These are phyloP conservation scores for Linanthus parryae DNA, from an alignment of 148 eudicot genomes.

Conservation along the genomic window DNA sequence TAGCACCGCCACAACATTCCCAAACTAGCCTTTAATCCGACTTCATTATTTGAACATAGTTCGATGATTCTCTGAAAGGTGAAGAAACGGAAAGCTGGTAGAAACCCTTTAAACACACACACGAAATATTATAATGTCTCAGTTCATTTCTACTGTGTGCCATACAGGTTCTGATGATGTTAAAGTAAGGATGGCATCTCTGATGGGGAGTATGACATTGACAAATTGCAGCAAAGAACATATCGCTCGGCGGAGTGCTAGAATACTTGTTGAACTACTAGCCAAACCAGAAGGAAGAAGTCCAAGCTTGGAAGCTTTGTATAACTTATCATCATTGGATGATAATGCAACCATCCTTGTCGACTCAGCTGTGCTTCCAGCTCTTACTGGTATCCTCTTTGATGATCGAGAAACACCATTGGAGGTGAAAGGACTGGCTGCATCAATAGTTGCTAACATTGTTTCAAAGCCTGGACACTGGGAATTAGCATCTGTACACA, in stretches of 20 bases:
- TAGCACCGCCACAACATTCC: too few species aligned
- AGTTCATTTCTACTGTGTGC: too few species aligned
- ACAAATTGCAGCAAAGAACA: conserved; percentile 46
- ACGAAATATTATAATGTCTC: too few species aligned
- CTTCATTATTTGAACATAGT: too few species aligned
- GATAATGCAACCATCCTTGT: conserved; percentile 60
- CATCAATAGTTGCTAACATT: conserved; percentile 45
- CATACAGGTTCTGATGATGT: conserved; percentile 43
- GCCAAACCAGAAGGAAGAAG: conserved; percentile 35
- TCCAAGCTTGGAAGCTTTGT: conserved; percentile 46
- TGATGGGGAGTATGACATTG: conserved; percentile 56
- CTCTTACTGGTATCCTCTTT: conserved; percentile 38
- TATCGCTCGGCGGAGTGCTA: conserved; percentile 50
- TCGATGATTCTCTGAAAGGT: too few species aligned
- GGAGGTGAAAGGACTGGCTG: conserved; percentile 40
- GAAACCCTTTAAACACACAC: too few species aligned
- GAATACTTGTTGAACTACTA: conserved; percentile 45
- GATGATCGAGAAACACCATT: conserved; percentile 23
- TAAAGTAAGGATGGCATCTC: conserved; percentile 46
- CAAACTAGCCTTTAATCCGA: too few species aligned
- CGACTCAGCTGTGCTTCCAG: conserved; percentile 50
- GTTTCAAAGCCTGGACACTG: conserved; percentile 65
- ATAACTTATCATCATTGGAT: conserved; percentile 45
- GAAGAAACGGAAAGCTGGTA: too few species aligned
- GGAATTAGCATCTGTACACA: conserved; percentile 56